Evolutionary conservation across 257 asterid species (phyloP), one percentile per base, ranked within the genome.

Genomic region (Apocynum venetum): DNA sequence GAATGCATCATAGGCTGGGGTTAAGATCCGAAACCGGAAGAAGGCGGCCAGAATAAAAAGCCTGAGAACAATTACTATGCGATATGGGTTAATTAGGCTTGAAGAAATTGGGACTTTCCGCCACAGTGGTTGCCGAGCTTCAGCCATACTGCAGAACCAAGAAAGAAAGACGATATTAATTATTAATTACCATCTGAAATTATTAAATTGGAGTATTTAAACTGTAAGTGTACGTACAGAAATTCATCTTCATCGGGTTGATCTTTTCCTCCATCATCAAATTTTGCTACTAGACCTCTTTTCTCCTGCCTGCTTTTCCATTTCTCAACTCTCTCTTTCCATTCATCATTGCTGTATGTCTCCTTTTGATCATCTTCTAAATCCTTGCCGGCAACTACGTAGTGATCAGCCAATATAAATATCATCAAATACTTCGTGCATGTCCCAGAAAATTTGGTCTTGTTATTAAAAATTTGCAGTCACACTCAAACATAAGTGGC

Each of bases 41-140:
- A 92, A 92, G 85, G 88, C 89, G 11, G 87, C 87, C 0, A 89
- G 85, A 72, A 92, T 83, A 53, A 91, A 19, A 19, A 91, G 88
- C 76, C 97, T 86, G 53, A 92, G 82, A 83, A 91, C 78, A 65
- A 92, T 92, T 55, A 92, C 96, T 3, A 91, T 91, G 53, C 97
- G 91, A 61, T 92, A 92, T 12, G 97, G 97, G 80, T 75, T 92
- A 80, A 91, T 86, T 38, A 91, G 82, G 83, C 97, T 93, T 48
- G 96, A 87, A 3, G 97, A 76, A 56, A 92, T 85, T 35, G 97
- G 96, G 71, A 92, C 83, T 85, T 92, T 92, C 64, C 97, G 79
- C 96, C 97, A 92, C 1, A 92, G 90, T 20, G 96, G 97, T 64
- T 89, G 96, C 82, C 97, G 83, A 44, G 96, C 95, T 82, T 92